Base-by-base conservation (phyloP, 2,329 filamentous ascomycete genomes). In the Epichloe gansuensis region DNA sequence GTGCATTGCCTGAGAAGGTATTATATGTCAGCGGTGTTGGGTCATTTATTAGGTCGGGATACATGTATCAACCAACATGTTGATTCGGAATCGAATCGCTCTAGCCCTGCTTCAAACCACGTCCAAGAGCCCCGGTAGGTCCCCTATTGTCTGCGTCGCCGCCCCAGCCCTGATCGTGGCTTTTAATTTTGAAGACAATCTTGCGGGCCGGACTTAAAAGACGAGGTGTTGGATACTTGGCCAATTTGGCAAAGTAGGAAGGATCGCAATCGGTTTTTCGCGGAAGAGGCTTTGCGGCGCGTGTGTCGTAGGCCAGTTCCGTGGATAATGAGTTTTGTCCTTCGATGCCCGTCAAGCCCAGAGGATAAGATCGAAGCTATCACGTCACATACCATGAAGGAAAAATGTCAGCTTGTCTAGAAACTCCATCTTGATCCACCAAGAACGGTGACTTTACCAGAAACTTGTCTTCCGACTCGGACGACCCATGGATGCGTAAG, bases 41-140 rank as follows among this genome's bases (percentile, higher is more conserved):
- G 6, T 23, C 13, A 12, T 12, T 5, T 7, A 8, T 4, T 0
- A 12, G 5, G 4, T 25, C 12, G 23, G 15, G 4, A 44, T 31
- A 28, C 11, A 8, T n/a, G 15, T 3, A 35, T 25, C 6, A 3
- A 56, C 67, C 58, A 56, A 67, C 67, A 67, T 5, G 50, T 55
- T 12, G 58, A 58, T 15, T 59, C 59, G 21, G 67, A 67, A 45
- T 76, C 75, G 47, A 80, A 76, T 3, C 72, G 71, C 63, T 85
- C 81, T 15, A 82, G 61, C 0, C 81, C 81, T 15, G 73, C 78
- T 52, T 83, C 81, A 54, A 83, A 83, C 81, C 81, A 85, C 0
- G 81, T 81, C 65, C 67, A 81, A 0, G 81, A 78, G 2, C 64
- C 67, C 0, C 62, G 57, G 52, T 74, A 83, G 1, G 71, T 71